Evolutionary conservation across 257 asterid species (phyloP).

Genomic region (Nicotiana tabacum): DNA sequence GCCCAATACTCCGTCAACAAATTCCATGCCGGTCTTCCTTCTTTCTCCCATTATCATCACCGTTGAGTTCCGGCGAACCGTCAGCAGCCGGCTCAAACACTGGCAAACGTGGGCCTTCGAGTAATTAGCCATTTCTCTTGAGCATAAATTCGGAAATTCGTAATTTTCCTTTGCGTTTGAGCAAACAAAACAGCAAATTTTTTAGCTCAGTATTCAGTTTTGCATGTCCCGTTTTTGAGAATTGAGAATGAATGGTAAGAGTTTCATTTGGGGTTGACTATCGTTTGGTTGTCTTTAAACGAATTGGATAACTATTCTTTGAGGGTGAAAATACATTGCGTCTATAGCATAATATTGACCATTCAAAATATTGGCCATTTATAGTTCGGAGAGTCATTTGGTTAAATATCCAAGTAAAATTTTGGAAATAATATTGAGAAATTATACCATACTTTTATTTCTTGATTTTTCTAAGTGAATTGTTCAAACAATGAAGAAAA

Average conservation of each 20-base stretch:
- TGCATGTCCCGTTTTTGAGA: background rate
- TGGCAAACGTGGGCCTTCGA: conserved; percentile 81
- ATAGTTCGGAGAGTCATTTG: background rate
- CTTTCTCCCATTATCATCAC: conserved; percentile 43
- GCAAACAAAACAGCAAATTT: background rate
- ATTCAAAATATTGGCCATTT: background rate
- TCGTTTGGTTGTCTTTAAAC: background rate
- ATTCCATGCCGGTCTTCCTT: conserved; percentile 67
- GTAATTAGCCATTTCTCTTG: conserved; percentile 38
- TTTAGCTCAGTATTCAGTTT: background rate
- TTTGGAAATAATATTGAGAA: background rate
- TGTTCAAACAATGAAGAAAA: background rate
- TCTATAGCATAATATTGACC: background rate
- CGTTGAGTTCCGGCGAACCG: conserved; percentile 44
- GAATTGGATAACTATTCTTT: background rate
- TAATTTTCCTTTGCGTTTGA: background rate
- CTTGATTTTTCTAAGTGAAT: background rate
- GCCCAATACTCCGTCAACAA: conserved; percentile 50
- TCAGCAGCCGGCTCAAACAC: conserved; percentile 64
- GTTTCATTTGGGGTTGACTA: background rate
- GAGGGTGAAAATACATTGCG: background rate
- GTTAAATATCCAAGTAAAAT: background rate
- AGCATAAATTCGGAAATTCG: background rate
- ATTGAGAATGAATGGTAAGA: background rate
- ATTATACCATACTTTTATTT: background rate